These are phyloP conservation scores for Russula olivacea DNA, from an alignment of 768 basidiomycete genomes.

Conservation along the genomic window DNA sequence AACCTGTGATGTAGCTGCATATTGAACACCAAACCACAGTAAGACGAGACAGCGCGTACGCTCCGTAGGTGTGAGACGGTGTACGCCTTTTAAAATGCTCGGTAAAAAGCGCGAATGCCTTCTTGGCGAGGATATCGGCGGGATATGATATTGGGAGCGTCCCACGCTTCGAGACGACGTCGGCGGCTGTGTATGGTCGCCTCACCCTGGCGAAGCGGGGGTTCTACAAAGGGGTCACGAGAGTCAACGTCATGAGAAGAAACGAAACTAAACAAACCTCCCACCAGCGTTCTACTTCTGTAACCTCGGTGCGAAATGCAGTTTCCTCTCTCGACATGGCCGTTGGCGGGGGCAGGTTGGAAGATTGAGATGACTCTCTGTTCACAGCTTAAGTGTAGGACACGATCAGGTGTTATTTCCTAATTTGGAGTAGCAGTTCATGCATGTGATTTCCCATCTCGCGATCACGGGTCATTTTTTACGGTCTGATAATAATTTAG, in stretches of 20 bases:
- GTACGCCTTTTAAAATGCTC: conserved; percentile 73
- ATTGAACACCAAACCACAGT: background rate
- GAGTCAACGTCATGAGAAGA: background rate
- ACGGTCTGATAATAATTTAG: background rate
- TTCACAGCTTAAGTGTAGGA: background rate
- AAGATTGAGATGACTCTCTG: background rate
- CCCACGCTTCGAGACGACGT: conserved; percentile 92
- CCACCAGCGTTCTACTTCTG: conserved; percentile 86
- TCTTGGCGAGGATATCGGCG: conserved; percentile 78
- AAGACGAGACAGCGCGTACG: conserved; percentile 46
- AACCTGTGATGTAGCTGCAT: conserved; percentile 47
- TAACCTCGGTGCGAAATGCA: conserved; percentile 75
- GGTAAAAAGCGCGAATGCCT: conserved; percentile 70
- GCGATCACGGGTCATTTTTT: background rate
- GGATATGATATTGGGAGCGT: conserved; percentile 82
- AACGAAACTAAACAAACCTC: conserved; percentile 48
- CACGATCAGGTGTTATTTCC: background rate
- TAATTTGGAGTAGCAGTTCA: background rate
- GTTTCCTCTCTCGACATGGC: conserved; percentile 60
- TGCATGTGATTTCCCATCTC: conserved; percentile 15
- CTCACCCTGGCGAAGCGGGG: conserved; percentile 83
- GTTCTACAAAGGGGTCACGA: conserved; percentile 42
- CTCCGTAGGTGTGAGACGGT: conserved; percentile 95
- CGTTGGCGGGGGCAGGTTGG: background rate
- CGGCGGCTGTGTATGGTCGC: conserved; percentile 87